Base-by-base conservation (phyloP, 352 stramenopile genomes). In the Thalassiosira hispida region DNA sequence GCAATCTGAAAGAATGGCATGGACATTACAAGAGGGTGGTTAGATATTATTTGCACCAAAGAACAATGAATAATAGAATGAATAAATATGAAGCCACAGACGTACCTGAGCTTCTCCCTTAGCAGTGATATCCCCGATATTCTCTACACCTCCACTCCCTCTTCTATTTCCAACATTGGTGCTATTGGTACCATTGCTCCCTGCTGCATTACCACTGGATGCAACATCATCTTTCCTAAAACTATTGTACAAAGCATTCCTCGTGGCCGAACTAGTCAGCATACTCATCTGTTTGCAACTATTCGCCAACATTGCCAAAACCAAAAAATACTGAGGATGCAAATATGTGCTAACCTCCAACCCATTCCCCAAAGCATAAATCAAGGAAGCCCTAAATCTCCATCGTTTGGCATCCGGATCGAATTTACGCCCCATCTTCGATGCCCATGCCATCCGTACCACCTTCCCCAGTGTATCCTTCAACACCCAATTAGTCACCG, bases 31-130 rank as follows among this genome's bases (percentile, higher is more conserved):
- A n/a, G n/a, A n/a, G n/a, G n/a, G n/a, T n/a, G n/a, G n/a, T n/a
- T n/a, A n/a, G n/a, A n/a, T n/a, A n/a, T n/a, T n/a, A n/a, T n/a
- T n/a, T n/a, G n/a, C n/a, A n/a, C n/a, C n/a, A n/a, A n/a, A n/a
- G n/a, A n/a, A n/a, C n/a, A n/a, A n/a, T n/a, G n/a, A n/a, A n/a
- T n/a, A n/a, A n/a, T n/a, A n/a, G n/a, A n/a, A n/a, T n/a, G n/a
- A n/a, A n/a, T n/a, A n/a, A n/a, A n/a, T n/a, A n/a, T n/a, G n/a
- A n/a, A n/a, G n/a, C n/a, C n/a, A n/a, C n/a, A n/a, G n/a, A n/a
- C n/a, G n/a, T n/a, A n/a, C n/a, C n/a, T 95, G 91, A n/a, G 92
- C 91, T 81, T 96, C 92, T 18, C 92, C 92, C 68, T 96, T 96
- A 9, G 92, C 92, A 16, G 91, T 95, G 68, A 96, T 95, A 80